A percentile compares a stretch with the other conserved stretches of the same genome.
Conservation (phyloP, 805 yeast genomes). For the Nakazawaea wyomingensis region DNA sequence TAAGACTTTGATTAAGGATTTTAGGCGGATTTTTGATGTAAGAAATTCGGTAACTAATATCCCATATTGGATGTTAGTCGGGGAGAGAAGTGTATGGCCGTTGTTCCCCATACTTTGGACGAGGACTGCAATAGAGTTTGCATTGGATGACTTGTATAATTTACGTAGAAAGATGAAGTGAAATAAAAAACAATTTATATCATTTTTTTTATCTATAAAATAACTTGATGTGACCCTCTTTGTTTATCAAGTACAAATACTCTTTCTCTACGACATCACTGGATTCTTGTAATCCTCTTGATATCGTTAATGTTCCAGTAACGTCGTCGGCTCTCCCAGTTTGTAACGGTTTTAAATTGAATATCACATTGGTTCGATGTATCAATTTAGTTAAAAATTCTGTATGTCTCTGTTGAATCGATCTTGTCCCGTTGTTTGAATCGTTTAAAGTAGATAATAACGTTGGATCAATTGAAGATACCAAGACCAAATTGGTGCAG, state of each 20-base stretch:
- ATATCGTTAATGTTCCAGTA: conserved; percentile 63
- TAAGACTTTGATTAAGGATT: conserved; percentile 60
- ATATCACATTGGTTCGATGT: conserved; percentile 45
- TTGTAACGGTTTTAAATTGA: conserved; percentile 60
- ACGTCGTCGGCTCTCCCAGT: conserved; percentile 83
- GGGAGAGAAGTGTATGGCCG: conserved; percentile 94
- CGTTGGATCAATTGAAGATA: conserved; percentile 18
- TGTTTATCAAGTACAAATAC: conserved; percentile 53
- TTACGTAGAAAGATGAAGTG: conserved; percentile 19
- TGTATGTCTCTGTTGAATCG: conserved; percentile 30
- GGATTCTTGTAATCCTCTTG: conserved; percentile 42
- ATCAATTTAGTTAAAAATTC: conserved; percentile 43
- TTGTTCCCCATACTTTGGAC: conserved; percentile 78
- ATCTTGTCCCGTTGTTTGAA: conserved; percentile 16
- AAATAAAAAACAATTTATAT: too few relatives aligned
- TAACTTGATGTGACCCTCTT: conserved; percentile 44
- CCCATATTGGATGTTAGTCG: conserved; percentile 84
- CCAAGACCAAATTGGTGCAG: conserved; percentile 20
- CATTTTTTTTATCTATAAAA: conserved; percentile 38
- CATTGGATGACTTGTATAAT: conserved; percentile 69
- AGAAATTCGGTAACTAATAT: conserved; percentile 66
- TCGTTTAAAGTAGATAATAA: conserved; percentile 19
- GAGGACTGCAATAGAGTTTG: conserved; percentile 84
- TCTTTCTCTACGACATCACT: conserved; percentile 48
- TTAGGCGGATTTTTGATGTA: conserved; percentile 74